Evolutionary conservation across 2,329 filamentous ascomycete genomes (phyloP).

Genomic region (Fusarium siculi): DNA sequence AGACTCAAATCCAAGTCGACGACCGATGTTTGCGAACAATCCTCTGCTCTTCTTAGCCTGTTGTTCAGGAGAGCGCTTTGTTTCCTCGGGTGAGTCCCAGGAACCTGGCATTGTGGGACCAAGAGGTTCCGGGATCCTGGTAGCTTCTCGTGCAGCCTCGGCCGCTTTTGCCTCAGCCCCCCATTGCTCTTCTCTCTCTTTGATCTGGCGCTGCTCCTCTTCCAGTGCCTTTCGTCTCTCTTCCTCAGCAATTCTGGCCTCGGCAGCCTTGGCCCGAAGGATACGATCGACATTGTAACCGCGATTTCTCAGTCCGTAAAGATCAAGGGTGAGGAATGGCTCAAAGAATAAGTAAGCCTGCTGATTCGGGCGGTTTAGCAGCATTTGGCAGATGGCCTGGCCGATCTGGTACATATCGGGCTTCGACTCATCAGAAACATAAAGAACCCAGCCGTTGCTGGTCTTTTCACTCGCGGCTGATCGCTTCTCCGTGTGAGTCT

Average conservation of each 20-base stretch:
- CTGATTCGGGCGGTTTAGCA: conserved; percentile 85
- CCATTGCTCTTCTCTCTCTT: conserved; percentile 63
- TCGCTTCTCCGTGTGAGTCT: conserved; percentile 78
- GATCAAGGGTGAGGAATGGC: conserved; percentile 85
- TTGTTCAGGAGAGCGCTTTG: conserved; percentile 46
- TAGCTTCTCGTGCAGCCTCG: conserved; percentile 52
- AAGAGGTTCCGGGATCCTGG: conserved; percentile 55
- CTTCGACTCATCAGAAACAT: conserved; percentile 73
- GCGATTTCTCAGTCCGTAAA: conserved; percentile 82
- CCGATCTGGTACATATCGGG: conserved; percentile 94
- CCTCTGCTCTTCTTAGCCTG: conserved; percentile 59
- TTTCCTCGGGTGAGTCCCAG: conserved; percentile 74
- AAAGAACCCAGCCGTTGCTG: conserved; percentile 72
- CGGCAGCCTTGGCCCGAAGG: conserved; percentile 84
- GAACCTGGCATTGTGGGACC: conserved; percentile 74
- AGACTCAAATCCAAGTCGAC: conserved; percentile 74
- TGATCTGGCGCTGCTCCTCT: conserved; percentile 75
- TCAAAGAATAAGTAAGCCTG: conserved; percentile 92
- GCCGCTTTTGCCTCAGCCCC: conserved; percentile 50
- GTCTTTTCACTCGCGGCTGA: conserved; percentile 74
- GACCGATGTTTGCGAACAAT: conserved; percentile 75
- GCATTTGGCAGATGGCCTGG: conserved; percentile 82
- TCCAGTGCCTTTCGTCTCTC: conserved; percentile 79
- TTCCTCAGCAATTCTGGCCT: conserved; percentile 87
- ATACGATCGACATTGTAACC: conserved; percentile 98